These are phyloP conservation scores for Pseudopyricularia javanii DNA, from an alignment of 2,329 filamentous ascomycete species.

Conservation along the genomic window DNA sequence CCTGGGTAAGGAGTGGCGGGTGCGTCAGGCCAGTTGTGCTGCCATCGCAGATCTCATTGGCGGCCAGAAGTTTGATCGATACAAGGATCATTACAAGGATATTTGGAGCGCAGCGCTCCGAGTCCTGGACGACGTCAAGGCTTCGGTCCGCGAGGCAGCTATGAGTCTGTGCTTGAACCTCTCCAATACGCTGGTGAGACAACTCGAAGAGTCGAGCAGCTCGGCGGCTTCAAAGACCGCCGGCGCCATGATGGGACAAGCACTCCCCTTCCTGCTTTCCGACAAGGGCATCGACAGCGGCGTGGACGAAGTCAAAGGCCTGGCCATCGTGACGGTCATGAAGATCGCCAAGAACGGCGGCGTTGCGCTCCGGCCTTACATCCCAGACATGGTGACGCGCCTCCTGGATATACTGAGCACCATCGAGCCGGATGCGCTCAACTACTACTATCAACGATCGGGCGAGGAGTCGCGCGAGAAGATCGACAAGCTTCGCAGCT, in stretches of 20 bases:
- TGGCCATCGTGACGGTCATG: conserved; percentile 72
- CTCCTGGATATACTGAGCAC: conserved; percentile 75
- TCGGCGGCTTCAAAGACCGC: conserved; percentile 47
- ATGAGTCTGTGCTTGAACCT: conserved; percentile 71
- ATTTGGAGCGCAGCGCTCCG: conserved; percentile 83
- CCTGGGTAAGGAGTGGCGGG: conserved; percentile 83
- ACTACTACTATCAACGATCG: conserved; percentile 85
- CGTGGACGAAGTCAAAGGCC: conserved; percentile 75
- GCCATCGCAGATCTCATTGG: conserved; percentile 82
- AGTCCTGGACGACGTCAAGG: conserved; percentile 93
- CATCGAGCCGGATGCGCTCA: conserved; percentile 78
- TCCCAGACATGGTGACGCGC: conserved; percentile 69
- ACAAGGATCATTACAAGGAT: conserved; percentile 71
- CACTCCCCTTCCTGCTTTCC: conserved; percentile 82
- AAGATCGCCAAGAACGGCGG: conserved; percentile 84
- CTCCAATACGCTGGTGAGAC: conserved; percentile 73
- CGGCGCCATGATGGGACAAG: conserved; percentile 69
- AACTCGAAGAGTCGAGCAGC: conserved; percentile 52
- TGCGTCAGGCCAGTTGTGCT: conserved; percentile 81
- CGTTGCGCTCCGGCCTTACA: conserved; percentile 65
- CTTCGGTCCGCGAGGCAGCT: conserved; percentile 71
- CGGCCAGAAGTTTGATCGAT: conserved; percentile 62
- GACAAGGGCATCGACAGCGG: conserved; percentile 80
- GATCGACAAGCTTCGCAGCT: conserved; percentile 77
- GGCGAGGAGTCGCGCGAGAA: conserved; percentile 78